Evolutionary conservation across 2,329 filamentous ascomycete genomes (phyloP).

Genomic region (Aspergillus carbonarius): DNA sequence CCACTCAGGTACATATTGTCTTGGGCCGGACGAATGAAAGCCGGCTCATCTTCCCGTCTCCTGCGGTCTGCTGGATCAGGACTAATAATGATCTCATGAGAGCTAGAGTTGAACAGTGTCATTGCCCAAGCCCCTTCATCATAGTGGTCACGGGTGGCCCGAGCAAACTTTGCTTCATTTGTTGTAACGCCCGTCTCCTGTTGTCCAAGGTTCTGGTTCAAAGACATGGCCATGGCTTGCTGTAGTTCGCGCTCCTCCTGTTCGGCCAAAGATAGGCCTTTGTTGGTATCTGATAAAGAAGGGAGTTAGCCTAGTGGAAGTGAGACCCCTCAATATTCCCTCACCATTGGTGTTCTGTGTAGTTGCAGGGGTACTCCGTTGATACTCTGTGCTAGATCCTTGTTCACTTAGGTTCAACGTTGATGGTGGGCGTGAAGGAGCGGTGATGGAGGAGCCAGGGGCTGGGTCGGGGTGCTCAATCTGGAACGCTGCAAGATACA

Average conservation of each 20-base stretch:
- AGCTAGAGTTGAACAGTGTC: slow-evolving; percentile 48
- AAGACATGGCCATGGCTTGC: slow-evolving; percentile 48
- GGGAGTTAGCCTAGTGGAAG: slow-evolving; percentile 17
- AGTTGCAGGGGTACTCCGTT: slow-evolving; percentile 26
- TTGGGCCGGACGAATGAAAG: slow-evolving; percentile 57
- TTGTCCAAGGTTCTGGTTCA: slow-evolving; percentile 41
- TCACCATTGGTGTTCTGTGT: slow-evolving; percentile 32
- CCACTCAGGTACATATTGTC: slow-evolving; percentile 56
- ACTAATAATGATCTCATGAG: slow-evolving; percentile 56
- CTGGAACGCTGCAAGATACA: slow-evolving; percentile 32
- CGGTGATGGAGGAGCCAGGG: slow-evolving; percentile 36
- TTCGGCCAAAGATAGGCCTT: slow-evolving; percentile 42
- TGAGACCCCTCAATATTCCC: slow-evolving; percentile 4
- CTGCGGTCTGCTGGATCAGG: slow-evolving; percentile 52
- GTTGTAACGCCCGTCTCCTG: slow-evolving; percentile 58
- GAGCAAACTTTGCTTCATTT: slow-evolving; percentile 50
- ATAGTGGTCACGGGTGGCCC: slow-evolving; percentile 56
- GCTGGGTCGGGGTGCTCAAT: slow-evolving; percentile 39
- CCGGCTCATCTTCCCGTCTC: slow-evolving; percentile 51
- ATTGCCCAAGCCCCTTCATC: slow-evolving; percentile 57
- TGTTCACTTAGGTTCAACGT: slow-evolving; percentile 37
- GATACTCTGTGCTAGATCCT: slow-evolving; percentile 19
- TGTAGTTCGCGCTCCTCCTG: slow-evolving; percentile 47
- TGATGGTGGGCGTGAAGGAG: slow-evolving; percentile 50
- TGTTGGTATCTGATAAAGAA: slow-evolving; percentile 22